Evolutionary conservation across 139 green algal species (phyloP).

Genomic region (Deuterostichococcus epilithicus): DNA sequence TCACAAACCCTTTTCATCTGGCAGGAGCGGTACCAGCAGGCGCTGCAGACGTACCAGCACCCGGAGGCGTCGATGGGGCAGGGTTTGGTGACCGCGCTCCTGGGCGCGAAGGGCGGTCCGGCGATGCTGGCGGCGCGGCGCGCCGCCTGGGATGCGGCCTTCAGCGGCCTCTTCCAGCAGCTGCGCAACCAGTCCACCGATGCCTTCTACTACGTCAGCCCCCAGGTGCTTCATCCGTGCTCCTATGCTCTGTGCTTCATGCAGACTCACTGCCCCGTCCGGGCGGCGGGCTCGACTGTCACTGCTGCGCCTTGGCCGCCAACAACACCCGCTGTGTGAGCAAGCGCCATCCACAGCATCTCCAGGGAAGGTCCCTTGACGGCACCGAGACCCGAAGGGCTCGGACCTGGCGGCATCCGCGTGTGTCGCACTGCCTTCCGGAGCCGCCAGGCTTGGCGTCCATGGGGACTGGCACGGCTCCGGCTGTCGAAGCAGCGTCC

Average conservation of each 20-base stretch:
- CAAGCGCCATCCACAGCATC: background rate
- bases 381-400: background rate
- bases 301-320: background rate
- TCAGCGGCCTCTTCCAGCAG: slow-evolving; percentile 44
- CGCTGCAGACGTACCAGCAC: slow-evolving; percentile 47
- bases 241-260: background rate
- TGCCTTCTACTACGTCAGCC: slow-evolving; percentile 41
- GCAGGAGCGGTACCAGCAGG: slow-evolving; percentile 29
- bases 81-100: background rate
- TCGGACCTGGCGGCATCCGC: background rate
- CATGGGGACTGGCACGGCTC: background rate
- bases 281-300: too few relatives aligned
- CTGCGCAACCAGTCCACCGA: slow-evolving; percentile 28
- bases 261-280: too few relatives aligned
- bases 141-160: slow-evolving; percentile 39
- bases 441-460: too few relatives aligned
- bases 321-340: background rate
- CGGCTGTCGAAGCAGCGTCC: background rate
- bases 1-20: background rate
- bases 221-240: slow-evolving; percentile 16
- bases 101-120: background rate
- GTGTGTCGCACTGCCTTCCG: background rate
- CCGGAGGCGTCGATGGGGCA: slow-evolving; percentile 13
- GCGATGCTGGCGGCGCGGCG: slow-evolving; percentile 24
- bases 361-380: background rate